A percentile compares a stretch with the other conserved stretches of the same genome.
These are phyloP conservation scores for Schizochytrium sp. DNA, from an alignment of 108 stramenopile genomes.

Conservation along the genomic window DNA sequence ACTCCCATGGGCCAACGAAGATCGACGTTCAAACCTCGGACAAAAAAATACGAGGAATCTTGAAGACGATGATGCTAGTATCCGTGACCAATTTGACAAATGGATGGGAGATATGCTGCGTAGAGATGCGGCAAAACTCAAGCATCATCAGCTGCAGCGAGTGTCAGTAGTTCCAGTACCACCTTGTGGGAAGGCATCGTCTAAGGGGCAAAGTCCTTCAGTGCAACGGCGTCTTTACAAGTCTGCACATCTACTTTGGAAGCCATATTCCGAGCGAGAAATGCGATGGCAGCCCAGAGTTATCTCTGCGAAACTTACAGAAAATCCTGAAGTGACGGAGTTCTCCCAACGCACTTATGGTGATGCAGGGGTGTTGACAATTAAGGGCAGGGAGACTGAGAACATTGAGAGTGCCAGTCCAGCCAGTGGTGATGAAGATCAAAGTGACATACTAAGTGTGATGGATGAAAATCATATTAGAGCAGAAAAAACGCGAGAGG, in stretches of 20 bases:
- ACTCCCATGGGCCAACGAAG: not conserved
- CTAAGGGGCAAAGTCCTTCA: not conserved
- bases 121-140: not conserved
- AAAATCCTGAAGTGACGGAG: too few relatives aligned
- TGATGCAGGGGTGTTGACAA: too few relatives aligned
- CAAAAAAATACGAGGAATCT: not conserved
- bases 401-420: too few relatives aligned
- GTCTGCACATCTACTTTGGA: not conserved
- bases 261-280: not conserved
- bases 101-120: not conserved
- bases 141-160: not conserved
- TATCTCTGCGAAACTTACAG: not conserved
- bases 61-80: not conserved
- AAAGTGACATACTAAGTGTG: too few relatives aligned
- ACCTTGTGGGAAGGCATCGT: not conserved
- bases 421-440: too few relatives aligned
- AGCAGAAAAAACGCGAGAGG: too few relatives aligned
- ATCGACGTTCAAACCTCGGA: not conserved
- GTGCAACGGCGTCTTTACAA: not conserved
- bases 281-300: not conserved
- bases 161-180: too few relatives aligned
- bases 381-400: too few relatives aligned
- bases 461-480: too few relatives aligned
- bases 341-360: too few relatives aligned
- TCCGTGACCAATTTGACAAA: not conserved